phyloP scores from a whole-genome alignment of 1,139 yeast species.

The Taiozyma sp. region DNA sequence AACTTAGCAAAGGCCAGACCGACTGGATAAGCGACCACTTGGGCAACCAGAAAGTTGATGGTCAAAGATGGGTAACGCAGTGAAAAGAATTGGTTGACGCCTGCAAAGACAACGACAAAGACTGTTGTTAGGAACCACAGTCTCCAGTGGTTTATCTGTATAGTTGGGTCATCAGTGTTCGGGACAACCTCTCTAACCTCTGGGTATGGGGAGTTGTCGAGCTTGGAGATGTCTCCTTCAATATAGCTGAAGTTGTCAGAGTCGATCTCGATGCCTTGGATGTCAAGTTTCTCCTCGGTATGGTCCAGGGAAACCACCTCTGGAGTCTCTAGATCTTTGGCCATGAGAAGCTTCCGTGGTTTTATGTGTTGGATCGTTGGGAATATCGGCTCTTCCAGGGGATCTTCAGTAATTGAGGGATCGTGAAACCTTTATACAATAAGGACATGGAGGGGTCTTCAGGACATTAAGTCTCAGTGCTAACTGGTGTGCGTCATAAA shows the following conservation, averaged over 20 bases:
- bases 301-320: not conserved
- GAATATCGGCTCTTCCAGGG: not conserved
- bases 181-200: slow-evolving; percentile 55
- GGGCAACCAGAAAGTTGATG: slow-evolving; percentile 44
- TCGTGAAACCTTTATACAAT: not conserved
- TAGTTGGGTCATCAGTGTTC: slow-evolving; percentile 39
- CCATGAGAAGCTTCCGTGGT: not conserved
- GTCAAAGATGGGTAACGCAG: slow-evolving; percentile 42
- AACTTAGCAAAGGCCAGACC: slow-evolving; percentile 38
- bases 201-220: slow-evolving; percentile 48
- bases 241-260: slow-evolving; percentile 12
- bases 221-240: slow-evolving; percentile 30
- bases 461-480: no score
- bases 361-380: no score
- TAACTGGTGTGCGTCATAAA: not conserved
- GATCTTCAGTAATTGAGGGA: not conserved
- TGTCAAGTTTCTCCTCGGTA: not conserved
- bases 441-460: no score
- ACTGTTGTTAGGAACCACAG: slow-evolving; percentile 43
- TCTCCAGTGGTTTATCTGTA: slow-evolving; percentile 45
- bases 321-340: not conserved
- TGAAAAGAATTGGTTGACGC: slow-evolving; percentile 47
- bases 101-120: slow-evolving; percentile 46
- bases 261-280: slow-evolving; percentile 8
- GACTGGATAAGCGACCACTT: slow-evolving; percentile 48